These are phyloP conservation scores for Ulota crispa DNA, from an alignment of 225 moss, liverwort and hornwort species.

Conservation along the genomic window DNA sequence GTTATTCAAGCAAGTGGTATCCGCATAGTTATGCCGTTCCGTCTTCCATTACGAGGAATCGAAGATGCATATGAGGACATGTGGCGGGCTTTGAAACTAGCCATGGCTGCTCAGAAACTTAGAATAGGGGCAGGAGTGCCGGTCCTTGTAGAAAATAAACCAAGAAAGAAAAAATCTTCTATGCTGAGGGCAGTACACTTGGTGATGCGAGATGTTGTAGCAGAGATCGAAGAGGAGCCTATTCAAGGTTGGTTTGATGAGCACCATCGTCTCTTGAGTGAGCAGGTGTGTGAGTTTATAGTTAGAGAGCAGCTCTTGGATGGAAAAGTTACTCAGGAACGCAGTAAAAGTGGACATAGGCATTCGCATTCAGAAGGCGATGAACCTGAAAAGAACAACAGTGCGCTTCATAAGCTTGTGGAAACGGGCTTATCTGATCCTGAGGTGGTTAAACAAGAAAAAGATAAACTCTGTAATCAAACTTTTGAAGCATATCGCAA, in stretches of 20 bases:
- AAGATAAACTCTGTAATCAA: conserved; percentile 74
- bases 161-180: conserved; percentile 52
- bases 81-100: conserved; percentile 87
- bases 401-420: conserved; percentile 62
- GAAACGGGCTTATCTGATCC: conserved; percentile 58
- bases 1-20: conserved; percentile 68
- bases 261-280: conserved; percentile 76
- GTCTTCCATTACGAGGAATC: conserved; percentile 79
- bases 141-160: conserved; percentile 36
- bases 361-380: conserved; percentile 53
- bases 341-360: conserved; percentile 46
- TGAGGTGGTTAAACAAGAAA: conserved; percentile 57
- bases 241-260: conserved; percentile 98
- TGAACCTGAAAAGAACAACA: conserved; percentile 53
- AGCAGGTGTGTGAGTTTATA: conserved; percentile 83
- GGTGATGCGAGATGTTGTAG: conserved; percentile 65
- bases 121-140: conserved; percentile 64
- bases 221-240: conserved; percentile 97
- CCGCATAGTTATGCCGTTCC: conserved; percentile 73
- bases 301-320: conserved; percentile 87
- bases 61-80: conserved; percentile 95
- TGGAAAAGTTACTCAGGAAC: conserved; percentile 54
- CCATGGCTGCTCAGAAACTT: conserved; percentile 80
- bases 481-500: conserved; percentile 78
- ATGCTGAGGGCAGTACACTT: conserved; percentile 60